A percentile compares a stretch with the other conserved stretches of the same genome.
Evolutionary conservation across 768 basidiomycete genomes (phyloP).

Genomic region (Psilocybe tampanensis): DNA sequence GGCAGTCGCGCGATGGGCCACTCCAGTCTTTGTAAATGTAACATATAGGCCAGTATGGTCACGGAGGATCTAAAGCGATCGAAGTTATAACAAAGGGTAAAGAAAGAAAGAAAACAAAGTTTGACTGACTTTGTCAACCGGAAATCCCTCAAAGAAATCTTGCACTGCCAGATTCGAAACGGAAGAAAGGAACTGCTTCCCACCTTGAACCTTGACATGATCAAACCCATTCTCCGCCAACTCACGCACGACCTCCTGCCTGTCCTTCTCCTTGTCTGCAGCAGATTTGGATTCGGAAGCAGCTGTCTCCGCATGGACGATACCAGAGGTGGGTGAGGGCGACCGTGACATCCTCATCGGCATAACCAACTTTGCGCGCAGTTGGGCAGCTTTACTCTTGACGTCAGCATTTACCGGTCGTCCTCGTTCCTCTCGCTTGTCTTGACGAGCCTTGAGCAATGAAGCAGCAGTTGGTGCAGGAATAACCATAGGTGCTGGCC

Average conservation of each 20-base stretch:
- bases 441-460: constrained; percentile 8
- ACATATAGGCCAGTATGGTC: constrained; percentile 80
- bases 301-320: background rate
- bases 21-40: constrained; percentile 65
- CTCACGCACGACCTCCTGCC: constrained; percentile 45
- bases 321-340: constrained; percentile 28
- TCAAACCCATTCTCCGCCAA: constrained; percentile 67
- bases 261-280: constrained; percentile 38
- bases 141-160: constrained; percentile 69
- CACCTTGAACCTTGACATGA: constrained; percentile 61
- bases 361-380: constrained; percentile 6
- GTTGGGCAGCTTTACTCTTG: background rate
- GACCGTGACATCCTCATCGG: constrained; percentile 28
- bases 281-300: constrained; percentile 23
- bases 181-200: constrained; percentile 45
- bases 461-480: background rate
- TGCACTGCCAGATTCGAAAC: constrained; percentile 71
- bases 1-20: constrained; percentile 68
- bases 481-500: background rate
- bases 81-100: constrained; percentile 3
- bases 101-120: constrained; percentile 6
- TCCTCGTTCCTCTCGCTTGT: background rate
- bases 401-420: background rate
- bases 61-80: constrained; percentile 56
- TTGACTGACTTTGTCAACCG: constrained; percentile 69